A percentile compares a stretch with the other conserved stretches of the same genome.
phyloP scores from a whole-genome alignment of 768 basidiomycete genomes.

The Epithele typhae region DNA sequence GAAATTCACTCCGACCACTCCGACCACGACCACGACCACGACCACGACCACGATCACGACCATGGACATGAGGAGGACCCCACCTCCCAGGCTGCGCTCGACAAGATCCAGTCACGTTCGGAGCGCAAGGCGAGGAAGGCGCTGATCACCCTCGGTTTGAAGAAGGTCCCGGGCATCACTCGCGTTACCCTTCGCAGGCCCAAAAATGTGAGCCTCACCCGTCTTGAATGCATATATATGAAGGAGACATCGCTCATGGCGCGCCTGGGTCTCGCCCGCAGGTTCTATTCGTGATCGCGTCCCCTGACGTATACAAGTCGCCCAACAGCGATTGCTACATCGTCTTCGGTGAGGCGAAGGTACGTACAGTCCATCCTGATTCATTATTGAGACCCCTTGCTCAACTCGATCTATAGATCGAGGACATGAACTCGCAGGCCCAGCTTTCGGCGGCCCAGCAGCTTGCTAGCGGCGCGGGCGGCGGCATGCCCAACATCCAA shows the following conservation, averaged over 20 bases:
- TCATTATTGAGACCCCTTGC: neutral
- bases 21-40: slow-evolving; percentile 45
- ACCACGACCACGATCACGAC: slow-evolving; percentile 52
- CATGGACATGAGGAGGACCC: slow-evolving; percentile 74
- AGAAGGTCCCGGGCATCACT: slow-evolving; percentile 89
- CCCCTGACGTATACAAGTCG: slow-evolving; percentile 97
- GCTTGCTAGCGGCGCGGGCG: slow-evolving; percentile 50
- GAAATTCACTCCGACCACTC: slow-evolving; percentile 81
- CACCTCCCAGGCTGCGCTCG: slow-evolving; percentile 76
- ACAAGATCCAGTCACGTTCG: slow-evolving; percentile 91
- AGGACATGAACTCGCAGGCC: slow-evolving; percentile 82
- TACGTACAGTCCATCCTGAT: slow-evolving; percentile 21
- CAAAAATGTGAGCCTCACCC: slow-evolving; percentile 74
- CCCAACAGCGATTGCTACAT: slow-evolving; percentile 98
- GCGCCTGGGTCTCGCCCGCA: slow-evolving; percentile 22
- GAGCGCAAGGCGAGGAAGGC: slow-evolving; percentile 97
- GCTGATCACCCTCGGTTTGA: slow-evolving; percentile 84
- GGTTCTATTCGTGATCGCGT: slow-evolving; percentile 88
- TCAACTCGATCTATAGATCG: slow-evolving; percentile 45
- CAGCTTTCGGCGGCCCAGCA: slow-evolving; percentile 79
- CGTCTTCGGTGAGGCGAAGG: slow-evolving; percentile 98
- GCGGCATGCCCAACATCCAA: slow-evolving; percentile 43
- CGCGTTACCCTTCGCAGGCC: slow-evolving; percentile 92
- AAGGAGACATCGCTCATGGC: neutral
- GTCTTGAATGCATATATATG: too few relatives aligned